These are phyloP conservation scores for Solanum chacoense DNA, from an alignment of 305 asterid genomes.

Conservation along the genomic window DNA sequence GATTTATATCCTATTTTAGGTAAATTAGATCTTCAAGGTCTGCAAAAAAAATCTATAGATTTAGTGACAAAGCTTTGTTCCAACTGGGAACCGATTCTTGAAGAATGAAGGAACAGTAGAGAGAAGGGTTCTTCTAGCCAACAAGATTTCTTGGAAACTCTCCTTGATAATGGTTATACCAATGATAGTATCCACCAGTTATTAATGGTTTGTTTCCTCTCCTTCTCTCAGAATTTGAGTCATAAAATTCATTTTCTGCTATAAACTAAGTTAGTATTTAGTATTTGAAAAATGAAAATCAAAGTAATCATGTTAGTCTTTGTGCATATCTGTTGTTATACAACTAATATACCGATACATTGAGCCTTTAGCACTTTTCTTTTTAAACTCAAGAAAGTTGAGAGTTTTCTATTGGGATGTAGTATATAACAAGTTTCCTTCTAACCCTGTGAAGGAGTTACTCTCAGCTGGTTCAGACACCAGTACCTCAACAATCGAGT, in stretches of 20 bases:
- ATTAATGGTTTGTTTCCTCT: constrained; percentile 17
- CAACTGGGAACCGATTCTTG: constrained; percentile 19
- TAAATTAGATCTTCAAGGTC: constrained; percentile 29
- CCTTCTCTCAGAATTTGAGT: neutral
- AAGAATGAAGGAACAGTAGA: constrained; percentile 15
- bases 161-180: constrained; percentile 14
- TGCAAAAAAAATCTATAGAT: constrained; percentile 2
- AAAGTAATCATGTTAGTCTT: neutral
- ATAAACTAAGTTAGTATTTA: neutral
- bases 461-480: constrained; percentile 28
- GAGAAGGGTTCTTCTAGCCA: neutral
- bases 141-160: constrained; percentile 23
- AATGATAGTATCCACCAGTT: constrained; percentile 23
- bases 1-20: constrained; percentile 22
- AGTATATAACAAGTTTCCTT: neutral
- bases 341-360: neutral
- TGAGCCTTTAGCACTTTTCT: neutral
- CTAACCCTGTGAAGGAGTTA: constrained; percentile 17
- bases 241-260: neutral
- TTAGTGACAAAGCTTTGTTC: neutral
- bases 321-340: neutral
- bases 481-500: constrained; percentile 24
- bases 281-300: neutral
- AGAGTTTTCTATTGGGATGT: neutral
- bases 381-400: neutral